Conservation (phyloP, 306 rosid genomes). For the Castanea mollissima region DNA sequence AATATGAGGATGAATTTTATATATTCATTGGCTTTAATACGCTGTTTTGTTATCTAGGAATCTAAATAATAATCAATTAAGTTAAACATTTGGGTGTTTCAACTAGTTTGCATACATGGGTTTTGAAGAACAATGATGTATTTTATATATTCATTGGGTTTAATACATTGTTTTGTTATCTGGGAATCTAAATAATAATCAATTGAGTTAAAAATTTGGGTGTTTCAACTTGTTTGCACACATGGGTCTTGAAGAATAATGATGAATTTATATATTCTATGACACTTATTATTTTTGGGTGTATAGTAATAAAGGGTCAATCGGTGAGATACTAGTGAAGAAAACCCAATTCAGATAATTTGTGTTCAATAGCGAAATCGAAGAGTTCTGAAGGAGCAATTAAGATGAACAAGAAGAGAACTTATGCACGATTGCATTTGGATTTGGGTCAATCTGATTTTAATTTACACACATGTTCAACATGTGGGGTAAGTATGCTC, state of each 20-base stretch:
- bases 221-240: no score
- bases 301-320: not conserved
- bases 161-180: no score
- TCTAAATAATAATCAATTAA: no score
- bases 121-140: no score
- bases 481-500: constrained; percentile 63
- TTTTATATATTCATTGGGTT: no score
- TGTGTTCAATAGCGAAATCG: not conserved
- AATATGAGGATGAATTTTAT: not conserved
- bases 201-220: no score
- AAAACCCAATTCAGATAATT: not conserved
- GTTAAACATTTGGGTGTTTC: no score
- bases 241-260: no score
- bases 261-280: not conserved
- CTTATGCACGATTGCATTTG: constrained; percentile 76
- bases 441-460: constrained; percentile 81
- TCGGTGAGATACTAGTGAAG: not conserved
- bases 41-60: no score
- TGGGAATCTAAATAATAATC: no score
- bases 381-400: constrained; percentile 26
- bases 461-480: constrained; percentile 49
- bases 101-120: no score
- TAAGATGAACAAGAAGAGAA: constrained; percentile 75
- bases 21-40: no score
- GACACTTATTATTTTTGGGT: not conserved